Evolutionary conservation across 148 eudicot genomes (phyloP), one percentile per base, ranked within the genome.

Genomic region (Chenopodium quinoa): DNA sequence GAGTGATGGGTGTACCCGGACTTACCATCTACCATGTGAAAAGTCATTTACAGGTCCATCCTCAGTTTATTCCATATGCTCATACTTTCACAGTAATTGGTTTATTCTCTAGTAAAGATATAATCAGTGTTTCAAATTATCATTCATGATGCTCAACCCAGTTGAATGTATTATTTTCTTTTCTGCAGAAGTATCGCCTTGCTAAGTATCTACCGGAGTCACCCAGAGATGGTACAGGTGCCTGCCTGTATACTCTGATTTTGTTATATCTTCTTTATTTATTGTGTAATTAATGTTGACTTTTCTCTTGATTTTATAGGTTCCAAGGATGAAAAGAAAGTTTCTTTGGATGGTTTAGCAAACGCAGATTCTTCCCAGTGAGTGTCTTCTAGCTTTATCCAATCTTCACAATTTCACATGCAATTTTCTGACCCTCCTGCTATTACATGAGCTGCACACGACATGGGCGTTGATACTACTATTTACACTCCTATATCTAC

Each of bases 1-100:
- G 91, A 86, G 93, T 92, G 83, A 92, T 92, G 93, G 93, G 93
- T 82, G 95, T 90, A 73, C 87, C 93, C 67, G 95, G 93, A 64
- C 86, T 92, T 74, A 92, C 95, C 50, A 92, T 92, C 83, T 92
- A 90, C 80, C 95, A 92, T 77, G 95, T 92, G 80, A 92, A 92
- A 87, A 92, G 95, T 86, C 95, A 92, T 88, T 87, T 92, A 85
- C 95, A 92, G 92, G 95, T 95, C 27, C 19, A 31, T 75, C 27
- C 48, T 46, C 5, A 27, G 48, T 73, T 40, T n/a, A 69, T 34
- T 29, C 25, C 48, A 5, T 60, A 34, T 73, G 40, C 62, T 78
- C 78, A 69, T 44, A 75, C 1, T 40, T 54, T 27, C 11, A 67
- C 16, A n/a, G n/a, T 58, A 19, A 0, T 34, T 29, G 23, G 4